A percentile compares a stretch with the other conserved stretches of the same genome.
Evolutionary conservation across 306 rosid genomes (phyloP).

Genomic region (Vicia sativa): DNA sequence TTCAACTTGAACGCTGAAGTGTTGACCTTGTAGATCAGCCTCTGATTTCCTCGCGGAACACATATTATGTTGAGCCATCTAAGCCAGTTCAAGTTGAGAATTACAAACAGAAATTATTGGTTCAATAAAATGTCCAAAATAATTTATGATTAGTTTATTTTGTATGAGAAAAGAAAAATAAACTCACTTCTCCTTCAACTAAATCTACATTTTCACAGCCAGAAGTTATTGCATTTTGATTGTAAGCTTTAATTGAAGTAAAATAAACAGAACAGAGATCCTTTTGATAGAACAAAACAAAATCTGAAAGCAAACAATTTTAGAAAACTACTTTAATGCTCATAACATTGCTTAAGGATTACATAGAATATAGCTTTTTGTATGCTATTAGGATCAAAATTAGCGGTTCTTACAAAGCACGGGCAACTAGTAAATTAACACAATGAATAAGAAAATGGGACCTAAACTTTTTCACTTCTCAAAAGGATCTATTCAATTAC

Average conservation of each 20-base stretch:
- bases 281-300: background rate
- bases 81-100: slow-evolving; percentile 1
- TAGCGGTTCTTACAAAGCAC: slow-evolving; percentile 23
- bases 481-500: slow-evolving; percentile 45
- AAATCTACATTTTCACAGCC: background rate
- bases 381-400: slow-evolving; percentile 22
- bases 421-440: slow-evolving; percentile 9
- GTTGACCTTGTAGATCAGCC: too few species aligned
- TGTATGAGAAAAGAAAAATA: background rate
- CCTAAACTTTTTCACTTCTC: slow-evolving; percentile 25
- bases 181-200: too few species aligned
- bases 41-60: background rate
- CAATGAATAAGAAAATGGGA: slow-evolving; percentile 26
- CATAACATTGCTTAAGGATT: slow-evolving; percentile 8
- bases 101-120: background rate
- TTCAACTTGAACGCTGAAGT: too few species aligned
- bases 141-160: background rate
- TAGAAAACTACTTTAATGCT: background rate
- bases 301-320: slow-evolving; percentile 5
- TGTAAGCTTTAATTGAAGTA: background rate
- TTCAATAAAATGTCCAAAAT: background rate
- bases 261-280: background rate
- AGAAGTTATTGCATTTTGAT: background rate
- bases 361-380: slow-evolving; percentile 23
- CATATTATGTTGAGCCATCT: background rate